A percentile compares a stretch with the other conserved stretches of the same genome.
phyloP scores from a whole-genome alignment of 805 yeast genomes.

The Ogataea angusta region DNA sequence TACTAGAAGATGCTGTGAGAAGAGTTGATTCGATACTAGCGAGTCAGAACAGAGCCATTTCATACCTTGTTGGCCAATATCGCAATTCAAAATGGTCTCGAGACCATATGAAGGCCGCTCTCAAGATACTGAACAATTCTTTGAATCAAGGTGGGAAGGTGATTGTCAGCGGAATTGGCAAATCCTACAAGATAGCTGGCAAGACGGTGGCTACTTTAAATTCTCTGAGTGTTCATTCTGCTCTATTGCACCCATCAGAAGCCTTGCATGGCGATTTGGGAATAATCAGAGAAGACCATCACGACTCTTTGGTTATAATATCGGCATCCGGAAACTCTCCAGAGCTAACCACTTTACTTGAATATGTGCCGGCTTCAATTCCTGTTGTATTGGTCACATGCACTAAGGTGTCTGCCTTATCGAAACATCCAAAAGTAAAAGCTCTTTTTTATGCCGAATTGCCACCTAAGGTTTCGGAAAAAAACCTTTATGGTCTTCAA shows the following conservation, averaged over 20 bases:
- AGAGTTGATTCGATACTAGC: conserved; percentile 41
- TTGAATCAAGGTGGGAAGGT: conserved; percentile 59
- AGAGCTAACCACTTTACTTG: conserved; percentile 57
- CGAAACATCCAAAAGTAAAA: conserved; percentile 46
- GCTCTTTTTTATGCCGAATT: conserved; percentile 60
- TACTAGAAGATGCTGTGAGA: conserved; percentile 24
- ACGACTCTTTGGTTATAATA: conserved; percentile 60
- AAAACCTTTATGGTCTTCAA: conserved; percentile 67
- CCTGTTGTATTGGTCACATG: conserved; percentile 67
- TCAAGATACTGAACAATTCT: conserved; percentile 42
- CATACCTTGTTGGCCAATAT: conserved; percentile 44
- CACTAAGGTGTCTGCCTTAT: conserved; percentile 50
- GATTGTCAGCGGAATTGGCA: conserved; percentile 80
- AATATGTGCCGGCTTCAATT: conserved; percentile 51
- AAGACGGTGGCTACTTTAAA: conserved; percentile 81
- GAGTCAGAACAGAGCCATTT: conserved; percentile 47
- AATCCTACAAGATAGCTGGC: conserved; percentile 73
- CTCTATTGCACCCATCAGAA: conserved; percentile 74
- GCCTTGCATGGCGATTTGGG: conserved; percentile 93
- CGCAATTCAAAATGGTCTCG: conserved; percentile 43
- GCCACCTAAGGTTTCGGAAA: conserved; percentile 57
- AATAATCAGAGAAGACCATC: conserved; percentile 48
- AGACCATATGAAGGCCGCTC: conserved; percentile 40
- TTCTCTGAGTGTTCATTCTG: conserved; percentile 69
- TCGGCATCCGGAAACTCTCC: conserved; percentile 84